Evolutionary conservation across 2,329 filamentous ascomycete species (phyloP), one percentile per base, ranked within the genome.

Genomic region (Colletotrichum viniferum): DNA sequence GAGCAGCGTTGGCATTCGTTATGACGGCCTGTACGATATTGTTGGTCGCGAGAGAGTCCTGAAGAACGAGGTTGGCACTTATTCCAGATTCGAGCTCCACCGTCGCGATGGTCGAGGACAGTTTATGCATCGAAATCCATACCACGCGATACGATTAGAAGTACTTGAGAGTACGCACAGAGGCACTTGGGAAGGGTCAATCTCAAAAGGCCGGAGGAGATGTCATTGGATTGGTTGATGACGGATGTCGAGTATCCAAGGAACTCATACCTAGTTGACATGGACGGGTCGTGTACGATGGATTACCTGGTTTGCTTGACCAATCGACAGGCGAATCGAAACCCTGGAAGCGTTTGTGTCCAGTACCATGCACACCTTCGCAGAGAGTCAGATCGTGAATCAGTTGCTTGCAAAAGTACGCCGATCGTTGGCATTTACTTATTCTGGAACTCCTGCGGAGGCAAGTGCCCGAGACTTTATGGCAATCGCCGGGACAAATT

Each of bases 351-450:
- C 10, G 21, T 12, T 4, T 7, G n/a, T 21, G 43, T 48, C 5
- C n/a, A 48, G 5, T 12, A 12, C 18, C n/a, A 48, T 48, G 18
- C 9, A 12, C 43, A 48, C 18, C n/a, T 48, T 18, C 8, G 8
- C 38, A 12, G n/a, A 21, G 18, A 13, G 10, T 21, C n/a, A 21
- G 43, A 13, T 21, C 43, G 6, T 21, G 43, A 52, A 21, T 12
- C 10, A 0, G 0, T 48, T n/a, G n/a, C 43, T 48, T 48, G 18
- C 0, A 21, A 2, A 21, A 4, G 5, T 2, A 7, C 18, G 43
- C 43, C 43, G 10, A 21, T n/a, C 5, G 18, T 48, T 48, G 43
- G n/a, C n/a, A 21, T 21, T 12, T 13, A 1, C 9, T 48, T n/a
- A 48, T 7, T 7, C 0, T 21, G 3, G 3, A 48, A 4, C 2